These are phyloP conservation scores for Mortierella claussenii DNA, from an alignment of 192 early-diverging fungal genomes.

Conservation along the genomic window DNA sequence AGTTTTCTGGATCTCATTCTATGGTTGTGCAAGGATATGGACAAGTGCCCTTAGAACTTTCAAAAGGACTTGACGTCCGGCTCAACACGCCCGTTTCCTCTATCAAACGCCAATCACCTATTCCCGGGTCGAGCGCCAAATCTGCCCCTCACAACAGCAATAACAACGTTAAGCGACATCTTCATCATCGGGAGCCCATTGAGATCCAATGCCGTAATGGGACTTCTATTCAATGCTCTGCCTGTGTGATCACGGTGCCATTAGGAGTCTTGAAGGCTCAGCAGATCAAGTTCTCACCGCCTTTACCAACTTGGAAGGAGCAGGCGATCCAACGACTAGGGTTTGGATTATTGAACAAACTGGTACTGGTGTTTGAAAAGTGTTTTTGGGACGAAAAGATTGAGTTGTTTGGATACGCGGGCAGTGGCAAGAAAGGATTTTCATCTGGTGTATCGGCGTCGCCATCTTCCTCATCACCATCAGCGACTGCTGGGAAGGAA, in stretches of 20 bases:
- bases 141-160: no score
- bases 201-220: conserved; percentile 35
- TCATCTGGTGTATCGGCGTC: no score
- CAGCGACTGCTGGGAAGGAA: no score
- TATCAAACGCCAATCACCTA: conserved; percentile 11
- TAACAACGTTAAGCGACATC: no score
- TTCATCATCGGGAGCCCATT: conserved; percentile 6
- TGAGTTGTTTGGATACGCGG: conserved; percentile 40
- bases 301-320: conserved; percentile 39
- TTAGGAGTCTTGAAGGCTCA: conserved; percentile 47
- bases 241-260: conserved; percentile 43
- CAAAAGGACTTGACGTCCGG: conserved; percentile 49
- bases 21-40: conserved; percentile 51
- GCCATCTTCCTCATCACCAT: no score
- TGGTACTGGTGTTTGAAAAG: conserved; percentile 44
- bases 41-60: conserved; percentile 48
- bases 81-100: conserved; percentile 32
- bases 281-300: conserved; percentile 38
- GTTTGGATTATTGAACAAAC: conserved; percentile 43
- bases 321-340: conserved; percentile 38
- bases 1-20: conserved; percentile 49
- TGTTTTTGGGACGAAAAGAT: conserved; percentile 29
- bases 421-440: conserved; percentile 21
- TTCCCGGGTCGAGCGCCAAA: not conserved
- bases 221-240: conserved; percentile 9